Percentiles rank a stretch among this genome's conserved stretches.
These are phyloP conservation scores for Logfia minima DNA, from an alignment of 129 eudicot species.

Conservation along the genomic window DNA sequence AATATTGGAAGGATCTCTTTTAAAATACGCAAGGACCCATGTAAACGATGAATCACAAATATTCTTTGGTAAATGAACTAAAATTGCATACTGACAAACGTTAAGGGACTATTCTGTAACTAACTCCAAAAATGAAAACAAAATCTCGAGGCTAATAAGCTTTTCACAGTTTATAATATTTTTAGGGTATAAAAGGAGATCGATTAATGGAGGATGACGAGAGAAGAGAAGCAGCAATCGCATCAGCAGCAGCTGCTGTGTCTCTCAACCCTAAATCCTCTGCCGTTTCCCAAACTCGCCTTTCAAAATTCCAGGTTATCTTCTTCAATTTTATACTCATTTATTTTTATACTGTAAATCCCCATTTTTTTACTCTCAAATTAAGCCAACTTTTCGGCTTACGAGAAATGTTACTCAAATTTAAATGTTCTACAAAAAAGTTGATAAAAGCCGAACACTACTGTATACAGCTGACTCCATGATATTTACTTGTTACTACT, in stretches of 20 bases:
- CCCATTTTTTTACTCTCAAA: background rate
- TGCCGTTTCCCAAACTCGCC: constrained; percentile 40
- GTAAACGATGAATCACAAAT: too few relatives aligned
- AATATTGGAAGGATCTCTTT: too few relatives aligned
- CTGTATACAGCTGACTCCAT: too few relatives aligned
- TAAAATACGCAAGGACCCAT: too few relatives aligned
- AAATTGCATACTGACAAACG: too few relatives aligned
- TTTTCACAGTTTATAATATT: background rate
- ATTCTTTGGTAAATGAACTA: too few relatives aligned
- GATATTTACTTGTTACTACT: too few relatives aligned
- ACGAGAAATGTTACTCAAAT: too few relatives aligned
- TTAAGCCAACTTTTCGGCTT: background rate
- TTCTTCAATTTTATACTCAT: background rate
- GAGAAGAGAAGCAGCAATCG: constrained; percentile 57
- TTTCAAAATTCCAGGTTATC: constrained; percentile 54
- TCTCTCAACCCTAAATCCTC: constrained; percentile 38
- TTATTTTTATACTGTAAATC: background rate
- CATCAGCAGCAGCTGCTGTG: constrained; percentile 39
- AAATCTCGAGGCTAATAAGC: background rate
- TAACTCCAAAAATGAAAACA: background rate
- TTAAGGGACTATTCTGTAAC: background rate
- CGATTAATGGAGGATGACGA: constrained; percentile 37
- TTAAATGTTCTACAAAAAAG: too few relatives aligned
- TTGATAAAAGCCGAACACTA: too few relatives aligned
- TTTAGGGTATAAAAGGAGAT: constrained; percentile 8